Evolutionary conservation across 2,329 filamentous ascomycete species (phyloP).

Genomic region (Neopestalotiopsis rosae): DNA sequence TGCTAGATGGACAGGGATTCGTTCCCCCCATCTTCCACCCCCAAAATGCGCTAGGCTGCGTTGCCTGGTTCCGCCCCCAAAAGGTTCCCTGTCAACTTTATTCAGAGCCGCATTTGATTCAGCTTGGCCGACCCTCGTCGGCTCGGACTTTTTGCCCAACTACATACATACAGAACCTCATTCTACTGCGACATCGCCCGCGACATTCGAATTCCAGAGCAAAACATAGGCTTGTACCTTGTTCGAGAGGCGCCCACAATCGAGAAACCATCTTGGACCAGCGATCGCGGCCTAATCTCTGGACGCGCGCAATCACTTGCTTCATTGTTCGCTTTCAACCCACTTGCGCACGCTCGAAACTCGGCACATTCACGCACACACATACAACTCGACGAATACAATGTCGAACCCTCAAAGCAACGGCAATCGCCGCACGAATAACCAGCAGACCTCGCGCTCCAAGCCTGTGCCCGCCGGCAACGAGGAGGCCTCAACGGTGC

Average conservation of each 20-base stretch:
- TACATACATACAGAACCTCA: not conserved
- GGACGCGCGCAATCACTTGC: not conserved
- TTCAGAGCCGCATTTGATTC: constrained; percentile 14
- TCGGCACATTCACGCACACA: not conserved
- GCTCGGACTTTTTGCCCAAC: constrained; percentile 2
- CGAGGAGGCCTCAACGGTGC: constrained; percentile 81
- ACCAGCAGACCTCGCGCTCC: constrained; percentile 63
- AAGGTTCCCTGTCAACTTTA: constrained; percentile 15
- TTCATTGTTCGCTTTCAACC: not conserved
- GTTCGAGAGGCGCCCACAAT: not conserved
- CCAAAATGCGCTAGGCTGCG: constrained; percentile 2
- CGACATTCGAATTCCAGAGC: constrained; percentile 4
- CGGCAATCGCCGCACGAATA: not conserved
- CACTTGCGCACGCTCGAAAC: not conserved
- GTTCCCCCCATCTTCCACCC: constrained; percentile 2
- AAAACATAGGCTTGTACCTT: not conserved
- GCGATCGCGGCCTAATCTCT: not conserved
- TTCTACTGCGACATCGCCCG: not conserved
- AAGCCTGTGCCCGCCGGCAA: constrained; percentile 76
- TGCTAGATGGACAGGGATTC: not conserved
- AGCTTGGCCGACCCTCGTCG: not conserved
- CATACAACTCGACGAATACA: constrained; percentile 16
- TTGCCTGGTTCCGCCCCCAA: not conserved
- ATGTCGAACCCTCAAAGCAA: constrained; percentile 39
- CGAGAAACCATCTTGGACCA: not conserved